phyloP scores from a whole-genome alignment of 768 basidiomycete genomes.

The Fomitopsis pulvina region DNA sequence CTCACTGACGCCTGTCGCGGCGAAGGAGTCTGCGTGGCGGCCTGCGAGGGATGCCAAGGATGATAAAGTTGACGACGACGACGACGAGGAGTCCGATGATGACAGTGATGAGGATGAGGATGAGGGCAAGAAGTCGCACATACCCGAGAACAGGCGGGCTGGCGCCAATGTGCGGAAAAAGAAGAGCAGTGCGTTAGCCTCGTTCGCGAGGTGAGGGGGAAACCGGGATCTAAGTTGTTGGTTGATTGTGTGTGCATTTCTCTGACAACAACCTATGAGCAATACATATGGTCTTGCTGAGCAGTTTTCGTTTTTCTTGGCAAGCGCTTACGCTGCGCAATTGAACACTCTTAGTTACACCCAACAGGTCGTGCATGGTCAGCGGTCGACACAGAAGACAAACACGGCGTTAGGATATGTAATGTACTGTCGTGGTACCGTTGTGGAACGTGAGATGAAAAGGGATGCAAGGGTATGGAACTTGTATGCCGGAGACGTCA shows the following conservation, averaged over 20 bases:
- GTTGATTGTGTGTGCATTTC: too few relatives aligned
- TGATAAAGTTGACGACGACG: slow-evolving; percentile 28
- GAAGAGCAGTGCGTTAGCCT: slow-evolving; percentile 11
- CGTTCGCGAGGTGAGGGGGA: slow-evolving; percentile 8
- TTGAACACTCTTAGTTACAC: too few relatives aligned
- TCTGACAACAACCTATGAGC: too few relatives aligned
- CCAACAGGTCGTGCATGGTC: too few relatives aligned
- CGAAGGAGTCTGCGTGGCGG: not conserved
- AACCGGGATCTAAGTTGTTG: too few relatives aligned
- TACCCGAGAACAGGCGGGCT: slow-evolving; percentile 52
- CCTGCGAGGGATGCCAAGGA: slow-evolving; percentile 15
- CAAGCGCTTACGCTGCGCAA: too few relatives aligned
- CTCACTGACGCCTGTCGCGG: slow-evolving; percentile 6
- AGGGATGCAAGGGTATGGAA: not conserved
- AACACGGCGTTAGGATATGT: too few relatives aligned
- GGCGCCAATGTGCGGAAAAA: slow-evolving; percentile 42
- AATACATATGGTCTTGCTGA: too few relatives aligned
- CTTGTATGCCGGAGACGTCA: not conserved
- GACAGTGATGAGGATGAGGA: slow-evolving; percentile 33
- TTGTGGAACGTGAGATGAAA: not conserved
- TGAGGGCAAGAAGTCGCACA: slow-evolving; percentile 42
- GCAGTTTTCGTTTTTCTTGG: too few relatives aligned
- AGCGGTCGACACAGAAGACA: too few relatives aligned
- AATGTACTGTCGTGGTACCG: too few relatives aligned
- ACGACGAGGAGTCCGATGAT: slow-evolving; percentile 31